Evolutionary conservation across 2,329 filamentous ascomycete genomes (phyloP), one percentile per base, ranked within the genome.

Genomic region (Paecilomyces formosus): DNA sequence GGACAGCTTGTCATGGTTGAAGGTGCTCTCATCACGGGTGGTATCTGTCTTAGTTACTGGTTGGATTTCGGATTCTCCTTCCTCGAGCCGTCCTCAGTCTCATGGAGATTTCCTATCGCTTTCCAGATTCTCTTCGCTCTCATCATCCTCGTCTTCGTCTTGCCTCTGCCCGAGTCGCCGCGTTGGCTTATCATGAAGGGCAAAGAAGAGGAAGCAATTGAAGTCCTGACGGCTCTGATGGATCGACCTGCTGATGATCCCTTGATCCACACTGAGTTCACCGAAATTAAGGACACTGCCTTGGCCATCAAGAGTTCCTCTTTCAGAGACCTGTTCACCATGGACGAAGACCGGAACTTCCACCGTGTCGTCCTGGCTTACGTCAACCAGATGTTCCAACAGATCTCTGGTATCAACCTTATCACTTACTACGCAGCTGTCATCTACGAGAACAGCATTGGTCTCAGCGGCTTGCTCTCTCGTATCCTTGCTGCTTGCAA

Each of bases 281-380:
- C 72, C 2, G 78, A 79, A 6, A 81, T 83, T 71, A 82, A 82
- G 64, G 79, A 81, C 45, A 80, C 79, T 3, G 80, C 81, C 1
- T 63, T 81, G 55, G 79, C 82, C 60, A 78, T 79, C 68, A 74
- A 77, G 58, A 79, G 81, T 71, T 73, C 80, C 26, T 76, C 73
- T 26, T 85, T 85, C 71, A 68, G 70, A 5, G 83, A 85, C 61
- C 78, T 85, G 59, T 85, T 85, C 70, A 84, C 80, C 61, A 82
- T 82, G 77, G 78, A 74, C 60, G 79, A 82, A 61, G 76, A 84
- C 65, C 78, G 81, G 50, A 79, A 84, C 69, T 75, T 84, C 61
- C 82, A 84, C 70, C 80, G 82, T 57, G 80, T 79, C 8, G 67
- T 80, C 12, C 74, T 84, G 26, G 82, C 79, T 60, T 83, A 83